These are phyloP conservation scores for Chimonanthus praecox DNA, from an alignment of 164 flowering plant genomes.

Conservation along the genomic window DNA sequence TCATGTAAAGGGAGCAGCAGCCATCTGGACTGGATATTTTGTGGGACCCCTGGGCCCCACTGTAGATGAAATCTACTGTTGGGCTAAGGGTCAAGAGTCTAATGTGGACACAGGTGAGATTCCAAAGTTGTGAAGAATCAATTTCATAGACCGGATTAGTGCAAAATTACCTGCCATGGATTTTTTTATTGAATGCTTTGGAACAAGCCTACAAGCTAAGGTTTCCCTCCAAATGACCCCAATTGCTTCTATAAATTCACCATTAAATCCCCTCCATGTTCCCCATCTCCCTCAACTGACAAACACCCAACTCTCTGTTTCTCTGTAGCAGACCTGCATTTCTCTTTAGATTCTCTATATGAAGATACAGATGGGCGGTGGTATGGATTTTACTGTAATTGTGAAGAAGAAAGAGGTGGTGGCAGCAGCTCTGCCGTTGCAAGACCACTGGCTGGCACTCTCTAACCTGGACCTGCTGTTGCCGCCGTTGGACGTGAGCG, in stretches of 20 bases:
- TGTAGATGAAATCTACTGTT: no score
- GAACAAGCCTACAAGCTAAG: neutral
- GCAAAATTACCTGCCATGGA: no score
- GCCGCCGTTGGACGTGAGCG: conserved; percentile 35
- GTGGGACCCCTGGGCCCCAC: no score
- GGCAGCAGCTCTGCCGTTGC: conserved; percentile 33
- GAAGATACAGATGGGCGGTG: neutral
- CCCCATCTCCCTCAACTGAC: neutral
- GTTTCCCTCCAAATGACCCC: neutral
- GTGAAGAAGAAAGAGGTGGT: conserved; percentile 24
- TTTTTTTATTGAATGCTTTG: no score
- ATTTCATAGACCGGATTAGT: no score
- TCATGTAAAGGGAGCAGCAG: no score
- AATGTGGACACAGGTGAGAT: no score
- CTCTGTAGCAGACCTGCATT: neutral
- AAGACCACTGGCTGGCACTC: conserved; percentile 36
- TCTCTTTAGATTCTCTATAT: neutral
- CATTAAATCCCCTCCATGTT: neutral
- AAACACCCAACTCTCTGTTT: neutral
- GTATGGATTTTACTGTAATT: conserved; percentile 15
- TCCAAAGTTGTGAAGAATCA: no score
- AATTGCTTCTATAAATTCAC: neutral
- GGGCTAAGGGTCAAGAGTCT: no score
- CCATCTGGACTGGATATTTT: no score
- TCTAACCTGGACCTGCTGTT: conserved; percentile 48